Conservation (phyloP, 768 basidiomycete species). For the Trametes villosa region DNA sequence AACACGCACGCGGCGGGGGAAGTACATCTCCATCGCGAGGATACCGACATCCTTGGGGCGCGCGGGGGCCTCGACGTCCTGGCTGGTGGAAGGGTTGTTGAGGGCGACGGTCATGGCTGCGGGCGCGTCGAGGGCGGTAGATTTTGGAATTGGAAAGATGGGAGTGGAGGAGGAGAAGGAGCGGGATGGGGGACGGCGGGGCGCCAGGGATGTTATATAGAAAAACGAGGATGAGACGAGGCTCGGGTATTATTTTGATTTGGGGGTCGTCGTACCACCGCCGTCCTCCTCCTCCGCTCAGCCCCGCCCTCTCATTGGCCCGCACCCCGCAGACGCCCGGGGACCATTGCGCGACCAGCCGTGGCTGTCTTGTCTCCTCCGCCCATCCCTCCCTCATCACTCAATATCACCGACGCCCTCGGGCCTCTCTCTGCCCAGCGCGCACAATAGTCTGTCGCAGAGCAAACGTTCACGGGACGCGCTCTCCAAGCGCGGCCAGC, state of each 20-base stretch:
- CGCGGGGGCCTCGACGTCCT: slow-evolving; percentile 32
- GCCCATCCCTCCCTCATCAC: not conserved
- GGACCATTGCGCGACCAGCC: slow-evolving; percentile 3
- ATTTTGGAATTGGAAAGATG: slow-evolving; percentile 7
- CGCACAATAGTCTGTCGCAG: not conserved
- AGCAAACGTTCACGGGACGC: not conserved
- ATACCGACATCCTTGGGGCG: slow-evolving; percentile 95
- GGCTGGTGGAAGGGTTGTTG: slow-evolving; percentile 27
- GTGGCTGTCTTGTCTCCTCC: not conserved
- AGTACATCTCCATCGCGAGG: slow-evolving; percentile 93
- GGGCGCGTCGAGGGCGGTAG: slow-evolving; percentile 1
- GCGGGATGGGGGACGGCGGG: slow-evolving; percentile 6
- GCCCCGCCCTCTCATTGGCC: slow-evolving; percentile 10
- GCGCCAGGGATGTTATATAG: slow-evolving; percentile 25
- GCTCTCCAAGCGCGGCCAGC: not conserved
- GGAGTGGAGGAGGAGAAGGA: slow-evolving; percentile 20
- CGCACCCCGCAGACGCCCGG: slow-evolving; percentile 7
- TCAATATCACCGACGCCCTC: slow-evolving; percentile 1
- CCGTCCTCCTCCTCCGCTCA: slow-evolving; percentile 5
- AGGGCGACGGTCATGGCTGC: slow-evolving; percentile 35
- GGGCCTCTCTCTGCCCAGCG: not conserved
- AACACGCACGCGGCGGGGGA: slow-evolving; percentile 66
- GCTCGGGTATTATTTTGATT: slow-evolving; percentile 31
- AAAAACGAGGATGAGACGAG: slow-evolving; percentile 31
- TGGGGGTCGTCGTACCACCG: slow-evolving; percentile 34